A percentile compares a stretch with the other conserved stretches of the same genome.
Conservation (phyloP, 2,329 filamentous ascomycete genomes). For the Pestalotiopsis sp. region DNA sequence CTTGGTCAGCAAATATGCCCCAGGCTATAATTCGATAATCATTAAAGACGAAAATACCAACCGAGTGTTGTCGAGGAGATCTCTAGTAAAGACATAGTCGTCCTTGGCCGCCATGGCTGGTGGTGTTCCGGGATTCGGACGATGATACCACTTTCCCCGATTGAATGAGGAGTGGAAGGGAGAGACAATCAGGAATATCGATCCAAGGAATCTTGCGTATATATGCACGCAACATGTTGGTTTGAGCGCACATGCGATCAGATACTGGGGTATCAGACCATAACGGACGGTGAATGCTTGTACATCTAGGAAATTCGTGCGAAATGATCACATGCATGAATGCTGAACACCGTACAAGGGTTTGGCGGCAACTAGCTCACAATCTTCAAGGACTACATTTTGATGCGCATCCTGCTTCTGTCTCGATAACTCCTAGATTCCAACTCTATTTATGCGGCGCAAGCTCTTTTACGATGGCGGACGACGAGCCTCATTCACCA, state of each 20-base stretch:
- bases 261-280: no score
- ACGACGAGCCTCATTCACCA: neutral
- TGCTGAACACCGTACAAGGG: no score
- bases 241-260: neutral
- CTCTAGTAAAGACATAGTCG: constrained; percentile 12
- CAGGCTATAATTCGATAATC: neutral
- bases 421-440: neutral
- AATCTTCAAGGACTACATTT: no score
- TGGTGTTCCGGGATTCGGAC: neutral
- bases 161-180: neutral
- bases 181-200: neutral
- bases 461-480: neutral
- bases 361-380: no score
- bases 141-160: neutral
- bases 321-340: no score
- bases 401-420: neutral
- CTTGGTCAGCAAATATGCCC: neutral
- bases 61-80: constrained; percentile 13
- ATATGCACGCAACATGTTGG: neutral
- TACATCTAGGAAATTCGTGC: no score
- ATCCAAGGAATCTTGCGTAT: neutral
- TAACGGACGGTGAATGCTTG: no score
- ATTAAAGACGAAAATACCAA: neutral
- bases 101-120: constrained; percentile 9
- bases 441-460: neutral